Percentiles rank a stretch among this genome's conserved stretches.
These are phyloP conservation scores for Trichoderma sp. DNA, from an alignment of 2,329 filamentous ascomycete species.

Conservation along the genomic window DNA sequence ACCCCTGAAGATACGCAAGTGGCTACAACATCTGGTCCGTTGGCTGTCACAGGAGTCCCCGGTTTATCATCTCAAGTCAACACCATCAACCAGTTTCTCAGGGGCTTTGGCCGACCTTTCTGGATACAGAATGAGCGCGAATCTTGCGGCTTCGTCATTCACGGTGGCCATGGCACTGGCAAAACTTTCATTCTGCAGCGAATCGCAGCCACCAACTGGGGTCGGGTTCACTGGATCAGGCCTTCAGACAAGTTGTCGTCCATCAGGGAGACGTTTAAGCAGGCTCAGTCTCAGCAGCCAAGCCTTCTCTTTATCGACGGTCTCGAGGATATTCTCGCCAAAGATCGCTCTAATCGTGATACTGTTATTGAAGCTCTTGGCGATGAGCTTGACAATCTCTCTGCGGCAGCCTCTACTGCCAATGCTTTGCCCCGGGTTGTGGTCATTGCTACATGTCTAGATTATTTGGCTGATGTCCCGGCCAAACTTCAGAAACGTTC, in stretches of 20 bases:
- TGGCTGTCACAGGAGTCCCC: conserved; percentile 58
- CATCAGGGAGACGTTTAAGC: conserved; percentile 67
- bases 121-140: conserved; percentile 32
- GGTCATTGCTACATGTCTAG: conserved; percentile 70
- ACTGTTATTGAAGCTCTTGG: conserved; percentile 51
- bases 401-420: conserved; percentile 37
- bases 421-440: conserved; percentile 57
- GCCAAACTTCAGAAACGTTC: conserved; percentile 61
- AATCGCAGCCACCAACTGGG: conserved; percentile 68
- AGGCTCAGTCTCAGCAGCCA: conserved; percentile 66
- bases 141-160: conserved; percentile 65
- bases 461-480: conserved; percentile 71
- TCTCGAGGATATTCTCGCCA: conserved; percentile 67
- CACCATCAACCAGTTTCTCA: conserved; percentile 65
- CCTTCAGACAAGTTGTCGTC: conserved; percentile 54
- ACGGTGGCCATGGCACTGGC: conserved; percentile 81
- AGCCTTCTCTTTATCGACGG: conserved; percentile 79
- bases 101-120: conserved; percentile 48
- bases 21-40: conserved; percentile 29
- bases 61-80: conserved; percentile 65
- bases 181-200: conserved; percentile 73
- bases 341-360: conserved; percentile 51
- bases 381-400: conserved; percentile 56
- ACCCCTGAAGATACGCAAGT: background rate
- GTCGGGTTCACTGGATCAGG: conserved; percentile 62